These are phyloP conservation scores for Desmodesmus armatus DNA, from an alignment of 139 green algal species.

Conservation along the genomic window DNA sequence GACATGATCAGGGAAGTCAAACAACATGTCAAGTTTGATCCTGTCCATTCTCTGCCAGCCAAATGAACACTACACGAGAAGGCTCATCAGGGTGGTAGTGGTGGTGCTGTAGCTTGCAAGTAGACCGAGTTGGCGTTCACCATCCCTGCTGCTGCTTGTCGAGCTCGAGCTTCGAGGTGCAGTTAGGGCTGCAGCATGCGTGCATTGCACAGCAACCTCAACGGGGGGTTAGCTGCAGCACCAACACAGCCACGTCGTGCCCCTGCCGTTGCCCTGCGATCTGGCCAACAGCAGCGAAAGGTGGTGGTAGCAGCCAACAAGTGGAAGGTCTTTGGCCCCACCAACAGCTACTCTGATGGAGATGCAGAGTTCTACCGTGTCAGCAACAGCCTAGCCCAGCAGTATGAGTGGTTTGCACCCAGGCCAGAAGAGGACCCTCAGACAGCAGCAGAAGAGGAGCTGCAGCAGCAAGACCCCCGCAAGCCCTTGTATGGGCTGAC, in stretches of 20 bases:
- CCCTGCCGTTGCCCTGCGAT: slow-evolving; percentile 9
- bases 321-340: slow-evolving; percentile 65
- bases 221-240: slow-evolving; percentile 17
- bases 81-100: too few species aligned
- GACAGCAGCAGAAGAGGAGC: slow-evolving; percentile 33
- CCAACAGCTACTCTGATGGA: slow-evolving; percentile 54
- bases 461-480: slow-evolving; percentile 28
- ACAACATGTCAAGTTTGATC: too few species aligned
- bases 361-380: slow-evolving; percentile 68
- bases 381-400: slow-evolving; percentile 56
- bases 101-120: too few species aligned
- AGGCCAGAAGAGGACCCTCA: slow-evolving; percentile 6
- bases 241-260: background rate
- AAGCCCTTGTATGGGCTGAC: slow-evolving; percentile 63
- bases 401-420: slow-evolving; percentile 67
- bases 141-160: too few species aligned
- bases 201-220: slow-evolving; percentile 33
- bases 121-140: too few species aligned
- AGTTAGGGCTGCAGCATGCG: slow-evolving; percentile 24
- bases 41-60: too few species aligned
- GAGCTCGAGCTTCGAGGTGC: too few species aligned
- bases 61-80: too few species aligned
- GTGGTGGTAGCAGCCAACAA: slow-evolving; percentile 42
- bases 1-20: too few species aligned
- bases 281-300: background rate